phyloP scores from a whole-genome alignment of 441 rosid species.

The Euphorbia neoarborescens region DNA sequence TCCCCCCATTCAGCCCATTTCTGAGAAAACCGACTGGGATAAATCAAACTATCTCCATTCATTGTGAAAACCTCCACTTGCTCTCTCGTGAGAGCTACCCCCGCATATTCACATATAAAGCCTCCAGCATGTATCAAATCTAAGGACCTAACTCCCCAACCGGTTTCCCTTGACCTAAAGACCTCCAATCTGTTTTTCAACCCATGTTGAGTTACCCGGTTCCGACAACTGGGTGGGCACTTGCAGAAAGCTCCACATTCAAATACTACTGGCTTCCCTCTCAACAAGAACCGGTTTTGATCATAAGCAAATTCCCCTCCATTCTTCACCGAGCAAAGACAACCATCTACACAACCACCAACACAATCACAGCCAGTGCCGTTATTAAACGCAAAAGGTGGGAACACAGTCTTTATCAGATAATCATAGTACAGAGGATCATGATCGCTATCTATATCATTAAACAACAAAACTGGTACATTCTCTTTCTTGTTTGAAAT shows the following conservation, averaged over 20 bases:
- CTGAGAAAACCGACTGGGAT: conserved; percentile 67
- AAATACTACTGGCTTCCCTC: conserved; percentile 61
- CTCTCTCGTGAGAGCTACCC: conserved; percentile 76
- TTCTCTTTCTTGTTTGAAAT: conserved; percentile 56
- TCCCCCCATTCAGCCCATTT: conserved; percentile 85
- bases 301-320: conserved; percentile 81
- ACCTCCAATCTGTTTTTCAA: conserved; percentile 62
- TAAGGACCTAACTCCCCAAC: conserved; percentile 87
- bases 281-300: conserved; percentile 51
- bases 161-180: conserved; percentile 75
- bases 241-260: conserved; percentile 74
- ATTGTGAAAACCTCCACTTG: conserved; percentile 69
- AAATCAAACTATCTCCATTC: conserved; percentile 72
- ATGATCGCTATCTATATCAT: conserved; percentile 62
- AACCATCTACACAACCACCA: conserved; percentile 55
- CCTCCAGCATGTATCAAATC: conserved; percentile 81
- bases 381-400: conserved; percentile 34
- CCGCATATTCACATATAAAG: conserved; percentile 83
- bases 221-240: conserved; percentile 74
- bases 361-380: conserved; percentile 64
- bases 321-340: conserved; percentile 62
- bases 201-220: conserved; percentile 73
- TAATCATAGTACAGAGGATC: conserved; percentile 81
- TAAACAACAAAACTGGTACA: conserved; percentile 54
- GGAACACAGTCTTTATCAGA: conserved; percentile 52